Evolutionary conservation across 2,329 filamentous ascomycete genomes (phyloP), one percentile per base, ranked within the genome.

Genomic region (Trichoderma sp.): DNA sequence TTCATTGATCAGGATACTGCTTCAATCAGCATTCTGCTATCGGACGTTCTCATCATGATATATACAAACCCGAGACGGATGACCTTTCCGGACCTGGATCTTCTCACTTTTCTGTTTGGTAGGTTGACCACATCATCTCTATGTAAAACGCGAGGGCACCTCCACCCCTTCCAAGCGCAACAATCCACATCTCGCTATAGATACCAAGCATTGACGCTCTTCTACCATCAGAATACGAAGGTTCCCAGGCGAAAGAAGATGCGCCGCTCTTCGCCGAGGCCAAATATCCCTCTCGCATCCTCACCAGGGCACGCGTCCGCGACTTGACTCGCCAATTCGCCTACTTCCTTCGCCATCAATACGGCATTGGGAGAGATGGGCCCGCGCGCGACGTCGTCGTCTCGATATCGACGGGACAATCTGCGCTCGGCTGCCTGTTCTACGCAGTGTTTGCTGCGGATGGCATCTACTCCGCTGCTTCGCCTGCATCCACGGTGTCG

Each of bases 371-470:
- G 14, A 72, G 72, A 3, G 64, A 77, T 14, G 83, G 84, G 0
- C 76, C 80, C 0, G 79, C 76, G 43, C 78, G 79, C 59, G 83
- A 87, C 68, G 81, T 87, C 5, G 82, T 87, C 15, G 81, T 86
- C 4, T 79, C 82, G 19, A 81, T 88, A 30, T 85, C 83, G 0
- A 81, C 82, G 0, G 86, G 86, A 2, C 83, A 88, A 68, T 81
- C 81, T 52, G 76, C 86, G 5, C 76, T 88, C 0, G 80, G 84
- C 0, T 77, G 81, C 14, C 68, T 85, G 1, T 84, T 85, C 70
- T 88, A 80, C 68, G 83, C 81, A 15, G 80, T 86, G 60, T 78
- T 88, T 52, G 85, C 83, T 3, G 84, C 85, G 2, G 85, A 82
- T 1, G 86, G 85, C 19, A 80, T 88, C 28, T 88, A 85, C 69